A percentile compares a stretch with the other conserved stretches of the same genome.
Conservation (phyloP, 106 monocot species). For the Amphibolis antarctica region DNA sequence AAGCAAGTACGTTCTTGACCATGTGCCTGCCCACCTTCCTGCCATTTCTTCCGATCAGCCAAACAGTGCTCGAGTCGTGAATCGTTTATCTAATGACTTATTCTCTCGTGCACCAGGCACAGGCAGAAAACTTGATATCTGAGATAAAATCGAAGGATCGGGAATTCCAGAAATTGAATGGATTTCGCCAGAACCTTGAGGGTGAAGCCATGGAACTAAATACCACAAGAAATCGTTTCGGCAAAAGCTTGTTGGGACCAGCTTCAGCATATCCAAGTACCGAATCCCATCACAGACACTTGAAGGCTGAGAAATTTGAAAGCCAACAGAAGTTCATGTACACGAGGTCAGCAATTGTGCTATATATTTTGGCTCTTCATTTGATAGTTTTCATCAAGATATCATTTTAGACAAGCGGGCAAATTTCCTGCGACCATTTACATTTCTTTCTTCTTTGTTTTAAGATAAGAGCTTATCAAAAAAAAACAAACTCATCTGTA, state of each 20-base stretch:
- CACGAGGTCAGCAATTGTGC: slow-evolving; percentile 47
- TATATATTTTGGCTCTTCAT: slow-evolving; percentile 66
- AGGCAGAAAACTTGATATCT: slow-evolving; percentile 47
- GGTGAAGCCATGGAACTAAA: background rate
- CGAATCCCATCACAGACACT: slow-evolving; percentile 15
- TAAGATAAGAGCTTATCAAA: too few relatives aligned
- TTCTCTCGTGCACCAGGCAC: slow-evolving; percentile 29
- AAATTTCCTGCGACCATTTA: too few relatives aligned
- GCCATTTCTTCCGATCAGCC: background rate
- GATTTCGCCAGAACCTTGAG: background rate
- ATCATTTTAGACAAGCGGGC: slow-evolving; percentile 37
- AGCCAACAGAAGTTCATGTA: slow-evolving; percentile 38
- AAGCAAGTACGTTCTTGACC: slow-evolving; percentile 44
- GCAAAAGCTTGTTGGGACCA: slow-evolving; percentile 16
- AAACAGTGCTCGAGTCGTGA: too few relatives aligned
- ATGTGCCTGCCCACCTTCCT: background rate
- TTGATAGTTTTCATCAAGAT: slow-evolving; percentile 71
- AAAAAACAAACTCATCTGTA: too few relatives aligned
- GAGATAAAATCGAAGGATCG: slow-evolving; percentile 31
- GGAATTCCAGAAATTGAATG: background rate
- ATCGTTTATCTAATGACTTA: background rate
- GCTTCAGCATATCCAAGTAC: slow-evolving; percentile 1
- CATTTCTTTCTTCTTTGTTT: too few relatives aligned
- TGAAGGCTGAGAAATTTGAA: slow-evolving; percentile 20
- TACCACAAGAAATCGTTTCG: slow-evolving; percentile 15